phyloP scores from a whole-genome alignment of 139 green algal genomes.

The Yamagishiella unicocca region DNA sequence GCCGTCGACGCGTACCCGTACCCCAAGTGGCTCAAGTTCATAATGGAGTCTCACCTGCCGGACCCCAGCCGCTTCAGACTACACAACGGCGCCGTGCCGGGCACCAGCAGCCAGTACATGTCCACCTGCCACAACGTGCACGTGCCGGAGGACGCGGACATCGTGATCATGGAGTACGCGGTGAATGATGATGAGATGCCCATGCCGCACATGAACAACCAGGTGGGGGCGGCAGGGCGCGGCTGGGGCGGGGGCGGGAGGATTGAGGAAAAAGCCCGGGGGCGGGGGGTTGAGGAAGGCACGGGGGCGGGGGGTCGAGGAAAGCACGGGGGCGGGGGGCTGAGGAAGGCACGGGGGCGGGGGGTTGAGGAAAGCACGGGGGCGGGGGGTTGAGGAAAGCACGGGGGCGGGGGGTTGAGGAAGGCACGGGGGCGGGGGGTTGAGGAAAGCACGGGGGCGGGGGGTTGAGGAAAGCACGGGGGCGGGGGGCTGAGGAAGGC shows the following conservation, averaged over 20 bases:
- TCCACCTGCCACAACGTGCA: constrained; percentile 52
- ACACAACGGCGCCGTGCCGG: constrained; percentile 55
- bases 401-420: too few relatives aligned
- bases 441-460: too few relatives aligned
- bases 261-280: too few relatives aligned
- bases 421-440: too few relatives aligned
- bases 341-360: too few relatives aligned
- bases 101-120: constrained; percentile 48
- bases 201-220: constrained; percentile 47
- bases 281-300: too few relatives aligned
- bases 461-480: too few relatives aligned
- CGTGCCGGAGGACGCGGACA: constrained; percentile 48
- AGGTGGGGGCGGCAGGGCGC: neutral
- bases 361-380: too few relatives aligned
- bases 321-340: too few relatives aligned
- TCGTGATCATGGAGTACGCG: constrained; percentile 60
- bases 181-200: constrained; percentile 51
- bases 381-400: too few relatives aligned
- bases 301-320: too few relatives aligned
- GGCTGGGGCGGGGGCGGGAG: neutral
- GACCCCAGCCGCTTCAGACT: neutral
- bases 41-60: constrained; percentile 8
- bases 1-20: constrained; percentile 26
- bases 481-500: too few relatives aligned
- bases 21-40: neutral